Conservation (phyloP, 768 basidiomycete genomes). For the Boletus bicolor region DNA sequence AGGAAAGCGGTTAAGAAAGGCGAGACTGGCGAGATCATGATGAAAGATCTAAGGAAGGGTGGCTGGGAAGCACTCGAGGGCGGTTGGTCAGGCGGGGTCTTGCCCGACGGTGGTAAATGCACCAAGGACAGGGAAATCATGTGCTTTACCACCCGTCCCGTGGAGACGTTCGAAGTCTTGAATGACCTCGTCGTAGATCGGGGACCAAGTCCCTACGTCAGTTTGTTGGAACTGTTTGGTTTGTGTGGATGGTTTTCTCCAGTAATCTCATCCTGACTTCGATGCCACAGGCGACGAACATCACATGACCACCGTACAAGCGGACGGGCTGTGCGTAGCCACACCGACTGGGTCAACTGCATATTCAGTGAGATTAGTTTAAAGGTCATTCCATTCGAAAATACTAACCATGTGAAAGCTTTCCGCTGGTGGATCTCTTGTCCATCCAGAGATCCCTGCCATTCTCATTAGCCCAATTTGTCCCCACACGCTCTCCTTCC, state of each 20-base stretch:
- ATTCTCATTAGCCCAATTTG: slow-evolving; percentile 96
- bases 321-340: slow-evolving; percentile 90
- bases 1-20: slow-evolving; percentile 88
- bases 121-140: slow-evolving; percentile 93
- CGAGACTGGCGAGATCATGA: slow-evolving; percentile 94
- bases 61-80: slow-evolving; percentile 98
- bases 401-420: slow-evolving; percentile 42
- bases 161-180: slow-evolving; percentile 92
- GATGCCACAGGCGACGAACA: slow-evolving; percentile 84
- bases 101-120: slow-evolving; percentile 43
- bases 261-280: slow-evolving; percentile 1
- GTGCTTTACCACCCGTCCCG: slow-evolving; percentile 94
- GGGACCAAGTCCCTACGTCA: slow-evolving; percentile 97
- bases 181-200: slow-evolving; percentile 98
- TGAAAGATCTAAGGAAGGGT: slow-evolving; percentile 84
- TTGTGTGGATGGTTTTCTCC: slow-evolving; percentile 27
- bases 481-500: slow-evolving; percentile 96
- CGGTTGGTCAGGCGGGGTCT: slow-evolving; percentile 51
- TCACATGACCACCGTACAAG: slow-evolving; percentile 99
- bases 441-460: slow-evolving; percentile 96
- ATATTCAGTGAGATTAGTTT: slow-evolving; percentile 68
- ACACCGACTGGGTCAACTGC: slow-evolving; percentile 99
- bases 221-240: slow-evolving; percentile 95
- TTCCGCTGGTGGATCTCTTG: slow-evolving; percentile 96
- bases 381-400: background rate